These are phyloP conservation scores for Neohortaea acidophila DNA, from an alignment of 495 filamentous ascomycete genomes.

Conservation along the genomic window DNA sequence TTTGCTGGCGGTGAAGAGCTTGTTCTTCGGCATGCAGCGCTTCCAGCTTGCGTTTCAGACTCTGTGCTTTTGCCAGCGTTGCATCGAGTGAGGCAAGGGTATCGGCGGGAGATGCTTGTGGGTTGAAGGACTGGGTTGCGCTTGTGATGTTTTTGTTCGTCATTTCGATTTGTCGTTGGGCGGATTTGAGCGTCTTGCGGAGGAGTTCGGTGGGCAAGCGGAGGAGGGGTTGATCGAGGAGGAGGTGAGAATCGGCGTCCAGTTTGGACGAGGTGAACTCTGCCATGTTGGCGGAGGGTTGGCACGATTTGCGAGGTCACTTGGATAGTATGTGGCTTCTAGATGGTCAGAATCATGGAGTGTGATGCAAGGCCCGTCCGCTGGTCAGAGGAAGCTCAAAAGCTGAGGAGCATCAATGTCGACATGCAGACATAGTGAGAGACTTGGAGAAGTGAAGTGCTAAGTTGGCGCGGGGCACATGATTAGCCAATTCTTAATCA, in stretches of 20 bases:
- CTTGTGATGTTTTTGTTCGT: constrained; percentile 55
- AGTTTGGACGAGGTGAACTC: constrained; percentile 46
- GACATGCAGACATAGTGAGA: no score
- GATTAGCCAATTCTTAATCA: no score
- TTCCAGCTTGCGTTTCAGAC: constrained; percentile 73
- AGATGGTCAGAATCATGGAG: no score
- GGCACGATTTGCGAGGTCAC: no score
- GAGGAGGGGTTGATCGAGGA: constrained; percentile 85
- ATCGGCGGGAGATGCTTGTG: constrained; percentile 45
- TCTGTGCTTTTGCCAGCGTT: constrained; percentile 73
- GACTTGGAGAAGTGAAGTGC: no score
- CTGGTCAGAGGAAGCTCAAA: no score
- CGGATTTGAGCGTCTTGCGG: constrained; percentile 80
- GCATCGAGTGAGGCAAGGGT: constrained; percentile 54
- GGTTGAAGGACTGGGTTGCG: constrained; percentile 44
- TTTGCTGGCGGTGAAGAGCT: constrained; percentile 52
- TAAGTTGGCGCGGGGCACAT: no score
- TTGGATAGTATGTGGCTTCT: no score
- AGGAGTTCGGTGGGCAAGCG: constrained; percentile 80
- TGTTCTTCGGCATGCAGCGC: constrained; percentile 62
- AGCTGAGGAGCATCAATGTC: no score
- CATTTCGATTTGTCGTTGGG: constrained; percentile 68
- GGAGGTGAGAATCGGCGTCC: constrained; percentile 56
- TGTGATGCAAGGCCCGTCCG: no score
- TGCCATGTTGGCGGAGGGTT: constrained; percentile 26